Evolutionary conservation across 768 basidiomycete genomes (phyloP).

Genomic region (Mycena chlorophos): DNA sequence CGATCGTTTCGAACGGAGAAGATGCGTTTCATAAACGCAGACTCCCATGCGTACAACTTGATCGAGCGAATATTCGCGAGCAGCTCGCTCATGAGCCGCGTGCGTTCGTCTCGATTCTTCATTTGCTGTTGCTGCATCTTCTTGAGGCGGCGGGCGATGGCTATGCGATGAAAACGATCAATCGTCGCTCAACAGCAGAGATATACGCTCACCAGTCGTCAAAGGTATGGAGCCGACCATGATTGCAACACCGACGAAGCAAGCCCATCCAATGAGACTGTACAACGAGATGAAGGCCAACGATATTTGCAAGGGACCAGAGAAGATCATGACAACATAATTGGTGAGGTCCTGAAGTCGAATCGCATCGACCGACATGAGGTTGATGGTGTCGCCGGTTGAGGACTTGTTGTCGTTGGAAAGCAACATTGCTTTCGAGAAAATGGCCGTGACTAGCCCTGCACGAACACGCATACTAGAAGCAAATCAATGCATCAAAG

Average conservation of each 20-base stretch:
- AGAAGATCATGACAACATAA: constrained; percentile 81
- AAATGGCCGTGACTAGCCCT: constrained; percentile 83
- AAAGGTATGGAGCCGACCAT: constrained; percentile 83
- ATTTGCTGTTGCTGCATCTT: constrained; percentile 85
- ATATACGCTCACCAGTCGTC: constrained; percentile 50
- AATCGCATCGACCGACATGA: constrained; percentile 87
- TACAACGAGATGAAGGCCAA: constrained; percentile 91
- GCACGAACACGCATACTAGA: constrained; percentile 87
- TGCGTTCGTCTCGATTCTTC: constrained; percentile 87
- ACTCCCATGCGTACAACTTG: constrained; percentile 94
- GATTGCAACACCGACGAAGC: constrained; percentile 85
- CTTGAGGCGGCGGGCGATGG: constrained; percentile 70
- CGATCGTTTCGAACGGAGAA: constrained; percentile 78
- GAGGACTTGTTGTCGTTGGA: constrained; percentile 82
- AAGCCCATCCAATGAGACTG: constrained; percentile 86
- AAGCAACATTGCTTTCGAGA: constrained; percentile 81
- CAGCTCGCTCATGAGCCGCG: constrained; percentile 90
- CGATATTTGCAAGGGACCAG: constrained; percentile 85
- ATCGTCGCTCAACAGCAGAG: neutral
- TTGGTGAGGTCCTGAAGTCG: constrained; percentile 79
- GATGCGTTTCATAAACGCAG: constrained; percentile 80
- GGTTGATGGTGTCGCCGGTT: constrained; percentile 90
- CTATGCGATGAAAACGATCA: constrained; percentile 25
- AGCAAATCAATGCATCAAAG: neutral
- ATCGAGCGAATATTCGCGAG: constrained; percentile 90